Percentiles rank a stretch among this genome's conserved stretches.
phyloP scores from a whole-genome alignment of 169 alveolate genomes.

The Eimeria sp. region DNA sequence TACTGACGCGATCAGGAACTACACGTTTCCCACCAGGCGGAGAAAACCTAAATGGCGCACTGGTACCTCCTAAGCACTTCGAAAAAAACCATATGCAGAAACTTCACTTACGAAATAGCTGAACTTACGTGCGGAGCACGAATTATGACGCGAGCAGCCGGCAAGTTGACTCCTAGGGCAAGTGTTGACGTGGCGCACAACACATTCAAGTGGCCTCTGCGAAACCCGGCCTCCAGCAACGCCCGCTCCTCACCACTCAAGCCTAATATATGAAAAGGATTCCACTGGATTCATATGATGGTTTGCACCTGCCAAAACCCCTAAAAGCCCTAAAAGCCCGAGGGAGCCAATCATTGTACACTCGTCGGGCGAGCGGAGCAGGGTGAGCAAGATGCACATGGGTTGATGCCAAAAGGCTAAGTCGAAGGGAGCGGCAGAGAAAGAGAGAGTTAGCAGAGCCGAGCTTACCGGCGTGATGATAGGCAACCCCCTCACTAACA shows the following conservation, averaged over 20 bases:
- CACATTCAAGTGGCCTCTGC: slow-evolving; percentile 85
- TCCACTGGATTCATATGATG: background rate
- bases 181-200: slow-evolving; percentile 92
- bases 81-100: background rate
- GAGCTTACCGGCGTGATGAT: slow-evolving; percentile 88
- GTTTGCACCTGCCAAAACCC: background rate
- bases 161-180: slow-evolving; percentile 94
- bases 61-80: background rate
- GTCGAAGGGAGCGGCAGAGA: slow-evolving; percentile 79
- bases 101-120: slow-evolving; percentile 66
- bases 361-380: background rate
- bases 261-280: slow-evolving; percentile 55
- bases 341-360: background rate
- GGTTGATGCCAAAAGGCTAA: background rate
- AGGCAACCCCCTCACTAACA: slow-evolving; percentile 88
- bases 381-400: background rate
- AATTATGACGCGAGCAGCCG: slow-evolving; percentile 92
- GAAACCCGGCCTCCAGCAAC: slow-evolving; percentile 87
- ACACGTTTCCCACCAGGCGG: background rate
- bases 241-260: slow-evolving; percentile 87
- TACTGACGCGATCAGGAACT: background rate
- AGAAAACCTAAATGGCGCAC: background rate
- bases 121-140: slow-evolving; percentile 87
- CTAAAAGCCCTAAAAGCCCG: background rate
- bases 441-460: background rate